phyloP scores from a whole-genome alignment of 352 stramenopile genomes.

The Pythium volutum region DNA sequence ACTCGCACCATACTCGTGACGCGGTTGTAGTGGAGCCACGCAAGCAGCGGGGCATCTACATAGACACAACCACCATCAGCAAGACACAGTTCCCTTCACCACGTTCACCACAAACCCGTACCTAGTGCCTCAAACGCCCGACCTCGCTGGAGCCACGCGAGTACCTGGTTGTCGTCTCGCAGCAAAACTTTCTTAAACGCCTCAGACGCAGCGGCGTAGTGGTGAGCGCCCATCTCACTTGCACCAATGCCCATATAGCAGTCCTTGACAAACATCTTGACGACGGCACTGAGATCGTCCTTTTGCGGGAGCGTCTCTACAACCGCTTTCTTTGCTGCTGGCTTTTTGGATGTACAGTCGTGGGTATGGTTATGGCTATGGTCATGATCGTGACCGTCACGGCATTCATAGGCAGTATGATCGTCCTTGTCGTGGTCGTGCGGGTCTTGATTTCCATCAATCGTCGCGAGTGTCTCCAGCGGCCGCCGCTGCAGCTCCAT shows the following conservation, averaged over 20 bases:
- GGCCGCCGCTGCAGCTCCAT: slow-evolving; percentile 22
- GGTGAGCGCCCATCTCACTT: slow-evolving; percentile 32
- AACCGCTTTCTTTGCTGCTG: neutral
- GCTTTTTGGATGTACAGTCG: neutral
- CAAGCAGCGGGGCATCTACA: slow-evolving; percentile 46
- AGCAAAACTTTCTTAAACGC: slow-evolving; percentile 71
- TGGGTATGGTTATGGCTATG: slow-evolving; percentile 17
- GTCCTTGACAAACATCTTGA: slow-evolving; percentile 72
- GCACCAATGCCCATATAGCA: slow-evolving; percentile 50
- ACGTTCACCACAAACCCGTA: neutral
- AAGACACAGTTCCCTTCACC: neutral
- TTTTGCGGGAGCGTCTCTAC: slow-evolving; percentile 31
- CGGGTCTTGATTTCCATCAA: slow-evolving; percentile 1
- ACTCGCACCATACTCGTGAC: slow-evolving; percentile 39
- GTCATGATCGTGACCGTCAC: slow-evolving; percentile 6
- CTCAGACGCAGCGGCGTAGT: slow-evolving; percentile 43
- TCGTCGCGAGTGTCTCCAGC: neutral
- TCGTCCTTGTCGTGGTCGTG: slow-evolving; percentile 1
- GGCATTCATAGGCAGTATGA: neutral
- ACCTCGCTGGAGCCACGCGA: slow-evolving; percentile 52
- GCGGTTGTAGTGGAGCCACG: slow-evolving; percentile 68
- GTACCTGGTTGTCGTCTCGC: slow-evolving; percentile 40
- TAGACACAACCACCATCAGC: neutral
- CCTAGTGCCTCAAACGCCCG: slow-evolving; percentile 54
- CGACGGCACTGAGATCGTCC: slow-evolving; percentile 48